Evolutionary conservation across 345 rosid genomes (phyloP).

Genomic region (Nephelium lappaceum): DNA sequence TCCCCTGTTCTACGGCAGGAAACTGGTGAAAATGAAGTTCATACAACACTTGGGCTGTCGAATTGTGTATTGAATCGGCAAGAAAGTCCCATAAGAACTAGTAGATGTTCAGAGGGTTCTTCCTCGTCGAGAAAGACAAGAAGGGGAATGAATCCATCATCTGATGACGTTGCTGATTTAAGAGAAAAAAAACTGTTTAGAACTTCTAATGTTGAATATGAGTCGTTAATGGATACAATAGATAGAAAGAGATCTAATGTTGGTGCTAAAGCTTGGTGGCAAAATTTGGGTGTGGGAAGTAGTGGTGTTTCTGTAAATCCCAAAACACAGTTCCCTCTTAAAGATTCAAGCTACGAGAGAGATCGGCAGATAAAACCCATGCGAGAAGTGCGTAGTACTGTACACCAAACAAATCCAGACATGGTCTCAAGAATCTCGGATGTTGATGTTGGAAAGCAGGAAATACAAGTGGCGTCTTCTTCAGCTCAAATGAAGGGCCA

Average conservation of each 20-base stretch:
- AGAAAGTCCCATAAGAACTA: conserved; percentile 26
- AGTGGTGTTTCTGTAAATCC: conserved; percentile 28
- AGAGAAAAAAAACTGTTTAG: conserved; percentile 32
- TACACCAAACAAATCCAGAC: conserved; percentile 29
- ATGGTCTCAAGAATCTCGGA: conserved; percentile 27
- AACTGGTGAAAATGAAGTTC: conserved; percentile 29
- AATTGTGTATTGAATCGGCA: conserved; percentile 42
- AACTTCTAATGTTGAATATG: conserved; percentile 25
- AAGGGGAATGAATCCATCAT: conserved; percentile 27
- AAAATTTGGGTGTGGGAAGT: conserved; percentile 35
- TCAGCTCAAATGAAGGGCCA: conserved; percentile 30
- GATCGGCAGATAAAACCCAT: conserved; percentile 25
- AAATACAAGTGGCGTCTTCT: conserved; percentile 26
- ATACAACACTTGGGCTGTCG: conserved; percentile 33
- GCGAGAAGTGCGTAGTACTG: conserved; percentile 27
- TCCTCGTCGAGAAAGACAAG: conserved; percentile 17
- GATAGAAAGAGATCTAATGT: conserved; percentile 32
- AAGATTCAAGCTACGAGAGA: conserved; percentile 24
- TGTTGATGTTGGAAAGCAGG: conserved; percentile 22
- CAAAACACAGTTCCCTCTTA: conserved; percentile 32
- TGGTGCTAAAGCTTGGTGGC: conserved; percentile 32
- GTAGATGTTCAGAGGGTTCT: conserved; percentile 35
- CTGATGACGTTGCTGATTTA: conserved; percentile 28
- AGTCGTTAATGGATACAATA: conserved; percentile 23
- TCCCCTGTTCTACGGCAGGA: conserved; percentile 32